Evolutionary conservation across 495 filamentous ascomycete genomes (phyloP).

Genomic region (Podospora australis): DNA sequence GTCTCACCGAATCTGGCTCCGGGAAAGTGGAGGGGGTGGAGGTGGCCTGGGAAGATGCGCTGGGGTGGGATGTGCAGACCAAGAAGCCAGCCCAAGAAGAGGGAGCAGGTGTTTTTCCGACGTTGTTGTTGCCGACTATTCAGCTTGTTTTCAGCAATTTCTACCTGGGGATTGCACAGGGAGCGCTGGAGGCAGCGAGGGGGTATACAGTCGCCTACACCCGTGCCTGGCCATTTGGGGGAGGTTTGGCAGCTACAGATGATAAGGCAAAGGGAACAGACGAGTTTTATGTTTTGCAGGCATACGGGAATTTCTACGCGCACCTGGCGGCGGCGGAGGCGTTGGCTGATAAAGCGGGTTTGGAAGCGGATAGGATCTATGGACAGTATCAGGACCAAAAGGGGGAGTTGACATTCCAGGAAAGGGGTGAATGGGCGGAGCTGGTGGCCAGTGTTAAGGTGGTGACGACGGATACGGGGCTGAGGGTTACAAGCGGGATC

Average conservation of each 20-base stretch:
- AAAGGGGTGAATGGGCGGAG: conserved; percentile 52
- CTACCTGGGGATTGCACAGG: conserved; percentile 54
- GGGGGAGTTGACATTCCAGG: conserved; percentile 32
- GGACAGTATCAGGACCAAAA: conserved; percentile 27
- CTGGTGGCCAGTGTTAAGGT: conserved; percentile 56
- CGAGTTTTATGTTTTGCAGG: conserved; percentile 56
- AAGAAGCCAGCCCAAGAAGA: conserved; percentile 41
- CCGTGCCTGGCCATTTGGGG: conserved; percentile 54
- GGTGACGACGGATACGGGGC: conserved; percentile 50
- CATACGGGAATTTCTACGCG: conserved; percentile 55
- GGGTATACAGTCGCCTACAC: conserved; percentile 47
- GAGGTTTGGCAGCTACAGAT: conserved; percentile 25
- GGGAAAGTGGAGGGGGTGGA: conserved; percentile 51
- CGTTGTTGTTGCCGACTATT: conserved; percentile 51
- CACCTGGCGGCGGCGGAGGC: conserved; percentile 51
- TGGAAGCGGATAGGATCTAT: conserved; percentile 39
- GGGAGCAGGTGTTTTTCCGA: conserved; percentile 43
- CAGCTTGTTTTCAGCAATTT: conserved; percentile 59
- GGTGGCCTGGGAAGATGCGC: conserved; percentile 50
- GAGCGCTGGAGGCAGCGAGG: conserved; percentile 42
- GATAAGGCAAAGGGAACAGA: conserved; percentile 47
- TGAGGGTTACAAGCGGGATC: conserved; percentile 49
- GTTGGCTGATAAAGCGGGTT: conserved; percentile 47
- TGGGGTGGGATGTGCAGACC: conserved; percentile 46
- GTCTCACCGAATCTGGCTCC: conserved; percentile 53